Conservation (phyloP, 805 yeast species). For the Cyberlindnera nakhonratchasimensis region DNA sequence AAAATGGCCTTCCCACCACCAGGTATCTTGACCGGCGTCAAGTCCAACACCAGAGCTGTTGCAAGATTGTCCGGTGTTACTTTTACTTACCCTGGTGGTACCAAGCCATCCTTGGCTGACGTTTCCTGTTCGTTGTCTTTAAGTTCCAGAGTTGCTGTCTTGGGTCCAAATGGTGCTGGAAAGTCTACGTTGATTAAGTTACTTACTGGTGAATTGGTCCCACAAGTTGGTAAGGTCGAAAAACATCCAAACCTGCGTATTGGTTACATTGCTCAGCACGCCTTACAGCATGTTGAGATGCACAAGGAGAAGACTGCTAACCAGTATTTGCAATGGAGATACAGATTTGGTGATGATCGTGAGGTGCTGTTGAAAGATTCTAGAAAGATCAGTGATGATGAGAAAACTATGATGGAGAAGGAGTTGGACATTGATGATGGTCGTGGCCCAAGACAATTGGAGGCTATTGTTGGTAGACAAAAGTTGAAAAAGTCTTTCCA, state of each 20-base stretch:
- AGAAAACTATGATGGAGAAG: constrained; percentile 71
- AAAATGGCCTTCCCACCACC: constrained; percentile 99
- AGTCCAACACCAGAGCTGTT: constrained; percentile 91
- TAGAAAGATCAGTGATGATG: constrained; percentile 78
- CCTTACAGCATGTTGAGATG: constrained; percentile 93
- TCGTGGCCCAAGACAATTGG: constrained; percentile 81
- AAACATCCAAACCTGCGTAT: constrained; percentile 97
- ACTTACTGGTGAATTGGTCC: constrained; percentile 87
- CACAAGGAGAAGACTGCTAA: constrained; percentile 98
- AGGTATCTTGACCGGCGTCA: constrained; percentile 95
- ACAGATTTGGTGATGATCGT: constrained; percentile 96
- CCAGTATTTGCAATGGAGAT: constrained; percentile 98
- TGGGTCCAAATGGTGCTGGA: constrained; percentile 99
- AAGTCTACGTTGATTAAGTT: constrained; percentile 93
- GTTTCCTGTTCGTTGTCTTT: constrained; percentile 89
- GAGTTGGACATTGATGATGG: constrained; percentile 83
- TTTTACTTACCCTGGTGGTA: constrained; percentile 85
- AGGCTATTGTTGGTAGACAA: constrained; percentile 96
- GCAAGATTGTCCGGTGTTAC: constrained; percentile 83
- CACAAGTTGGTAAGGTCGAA: constrained; percentile 85
- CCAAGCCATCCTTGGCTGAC: constrained; percentile 72
- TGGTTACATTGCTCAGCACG: constrained; percentile 98
- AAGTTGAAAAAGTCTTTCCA: constrained; percentile 95
- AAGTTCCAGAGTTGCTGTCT: constrained; percentile 94
- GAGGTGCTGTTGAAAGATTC: constrained; percentile 93